phyloP scores from a whole-genome alignment of 2,329 filamentous ascomycete species.

The Pseudogymnoascus sp. region DNA sequence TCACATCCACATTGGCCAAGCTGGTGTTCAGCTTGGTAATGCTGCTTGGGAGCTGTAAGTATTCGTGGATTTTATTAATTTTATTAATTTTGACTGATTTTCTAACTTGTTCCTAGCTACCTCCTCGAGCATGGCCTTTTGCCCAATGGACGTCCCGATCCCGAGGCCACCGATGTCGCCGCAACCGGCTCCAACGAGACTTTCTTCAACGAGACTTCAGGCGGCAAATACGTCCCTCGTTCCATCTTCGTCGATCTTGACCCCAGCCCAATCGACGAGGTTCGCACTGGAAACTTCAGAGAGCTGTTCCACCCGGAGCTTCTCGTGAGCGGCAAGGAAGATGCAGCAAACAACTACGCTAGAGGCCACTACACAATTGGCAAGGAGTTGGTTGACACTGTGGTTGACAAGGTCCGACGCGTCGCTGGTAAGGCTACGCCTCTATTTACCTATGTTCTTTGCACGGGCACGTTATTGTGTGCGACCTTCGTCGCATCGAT shows the following conservation, averaged over 20 bases:
- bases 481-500: background rate
- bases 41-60: constrained; percentile 63
- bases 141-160: constrained; percentile 51
- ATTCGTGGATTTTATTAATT: constrained; percentile 13
- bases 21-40: constrained; percentile 61
- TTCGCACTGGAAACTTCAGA: constrained; percentile 55
- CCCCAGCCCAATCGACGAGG: constrained; percentile 61
- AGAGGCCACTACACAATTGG: constrained; percentile 63
- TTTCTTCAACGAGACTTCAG: constrained; percentile 59
- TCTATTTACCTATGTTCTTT: background rate
- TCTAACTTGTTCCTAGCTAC: constrained; percentile 39
- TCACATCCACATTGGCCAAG: constrained; percentile 62
- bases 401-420: constrained; percentile 57
- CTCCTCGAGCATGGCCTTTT: constrained; percentile 59
- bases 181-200: constrained; percentile 55
- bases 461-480: background rate
- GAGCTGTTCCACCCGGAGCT: constrained; percentile 60
- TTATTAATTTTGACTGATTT: constrained; percentile 1
- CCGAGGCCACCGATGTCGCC: constrained; percentile 44
- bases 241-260: constrained; percentile 63
- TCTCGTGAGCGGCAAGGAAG: constrained; percentile 61
- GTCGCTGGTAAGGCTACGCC: constrained; percentile 45
- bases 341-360: constrained; percentile 64
- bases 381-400: constrained; percentile 58
- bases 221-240: constrained; percentile 60